Percentiles rank a stretch among this genome's conserved stretches.
These are phyloP conservation scores for Saccharomycopsis sp. DNA, from an alignment of 805 yeast species.

Conservation along the genomic window DNA sequence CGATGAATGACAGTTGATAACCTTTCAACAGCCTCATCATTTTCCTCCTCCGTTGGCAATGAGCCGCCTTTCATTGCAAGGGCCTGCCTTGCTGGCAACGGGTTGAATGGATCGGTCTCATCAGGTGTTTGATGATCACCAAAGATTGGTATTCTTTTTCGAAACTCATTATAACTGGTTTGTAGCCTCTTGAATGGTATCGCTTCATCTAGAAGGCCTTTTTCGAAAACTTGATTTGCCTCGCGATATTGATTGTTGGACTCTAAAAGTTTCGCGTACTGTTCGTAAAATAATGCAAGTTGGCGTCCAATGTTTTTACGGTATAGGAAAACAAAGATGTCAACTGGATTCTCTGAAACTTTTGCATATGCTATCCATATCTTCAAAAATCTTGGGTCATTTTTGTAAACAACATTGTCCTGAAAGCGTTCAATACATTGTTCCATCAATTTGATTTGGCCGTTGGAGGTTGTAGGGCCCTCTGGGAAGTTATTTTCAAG, in stretches of 20 bases:
- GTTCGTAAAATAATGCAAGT: conserved; percentile 69
- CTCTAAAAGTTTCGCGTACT: conserved; percentile 61
- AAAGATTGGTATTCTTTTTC: conserved; percentile 32
- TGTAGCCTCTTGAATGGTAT: conserved; percentile 48
- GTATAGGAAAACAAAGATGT: conserved; percentile 60
- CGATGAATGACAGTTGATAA: no score
- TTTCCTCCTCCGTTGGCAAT: neutral
- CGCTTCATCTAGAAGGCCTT: conserved; percentile 54
- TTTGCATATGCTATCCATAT: conserved; percentile 76
- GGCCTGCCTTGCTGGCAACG: conserved; percentile 17
- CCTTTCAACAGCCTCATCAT: neutral
- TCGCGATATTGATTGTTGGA: conserved; percentile 35
- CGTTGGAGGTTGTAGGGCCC: conserved; percentile 49
- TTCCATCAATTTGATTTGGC: conserved; percentile 56
- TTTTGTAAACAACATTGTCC: conserved; percentile 57
- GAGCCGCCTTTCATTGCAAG: conserved; percentile 15
- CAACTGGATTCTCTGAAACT: conserved; percentile 60
- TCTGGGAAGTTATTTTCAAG: conserved; percentile 54
- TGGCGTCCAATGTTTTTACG: conserved; percentile 61
- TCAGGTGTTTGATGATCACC: conserved; percentile 25
- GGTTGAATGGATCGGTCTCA: conserved; percentile 7
- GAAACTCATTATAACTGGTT: conserved; percentile 37
- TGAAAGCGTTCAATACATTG: conserved; percentile 61
- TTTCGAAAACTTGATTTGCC: conserved; percentile 50
- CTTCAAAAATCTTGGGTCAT: conserved; percentile 72